A percentile compares a stretch with the other conserved stretches of the same genome.
Conservation (phyloP, 495 filamentous ascomycete genomes). For the Neurospora sublineolata region DNA sequence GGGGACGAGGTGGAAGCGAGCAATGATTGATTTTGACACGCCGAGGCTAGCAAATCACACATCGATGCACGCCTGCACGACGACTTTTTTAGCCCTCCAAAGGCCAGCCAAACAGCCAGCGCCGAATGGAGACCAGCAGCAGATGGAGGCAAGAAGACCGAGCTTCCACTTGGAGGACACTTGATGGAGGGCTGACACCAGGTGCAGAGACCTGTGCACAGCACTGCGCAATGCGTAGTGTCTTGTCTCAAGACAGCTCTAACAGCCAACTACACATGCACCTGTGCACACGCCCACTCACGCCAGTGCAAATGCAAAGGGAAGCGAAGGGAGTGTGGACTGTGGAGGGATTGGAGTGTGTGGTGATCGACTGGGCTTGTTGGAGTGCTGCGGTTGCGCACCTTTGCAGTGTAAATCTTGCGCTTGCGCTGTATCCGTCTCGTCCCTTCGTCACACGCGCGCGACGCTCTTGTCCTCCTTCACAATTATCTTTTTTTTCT, state of each 20-base stretch:
- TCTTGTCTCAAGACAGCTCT: neutral
- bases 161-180: neutral
- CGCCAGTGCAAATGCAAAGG: neutral
- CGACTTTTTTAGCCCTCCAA: neutral
- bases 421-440: neutral
- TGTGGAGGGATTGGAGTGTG: neutral
- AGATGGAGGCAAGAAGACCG: neutral
- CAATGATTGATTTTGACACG: slow-evolving; percentile 16
- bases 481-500: neutral
- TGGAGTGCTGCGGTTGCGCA: neutral
- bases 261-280: neutral
- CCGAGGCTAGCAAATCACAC: slow-evolving; percentile 23
- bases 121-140: neutral
- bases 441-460: neutral
- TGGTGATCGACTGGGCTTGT: neutral
- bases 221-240: neutral
- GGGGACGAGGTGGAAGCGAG: slow-evolving; percentile 8
- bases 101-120: neutral
- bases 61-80: neutral
- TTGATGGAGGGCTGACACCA: neutral
- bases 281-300: neutral
- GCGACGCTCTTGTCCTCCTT: neutral
- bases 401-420: neutral
- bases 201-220: neutral
- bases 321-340: neutral